phyloP scores from a whole-genome alignment of 1,284 basidiomycete species.

The Tilletia caries region DNA sequence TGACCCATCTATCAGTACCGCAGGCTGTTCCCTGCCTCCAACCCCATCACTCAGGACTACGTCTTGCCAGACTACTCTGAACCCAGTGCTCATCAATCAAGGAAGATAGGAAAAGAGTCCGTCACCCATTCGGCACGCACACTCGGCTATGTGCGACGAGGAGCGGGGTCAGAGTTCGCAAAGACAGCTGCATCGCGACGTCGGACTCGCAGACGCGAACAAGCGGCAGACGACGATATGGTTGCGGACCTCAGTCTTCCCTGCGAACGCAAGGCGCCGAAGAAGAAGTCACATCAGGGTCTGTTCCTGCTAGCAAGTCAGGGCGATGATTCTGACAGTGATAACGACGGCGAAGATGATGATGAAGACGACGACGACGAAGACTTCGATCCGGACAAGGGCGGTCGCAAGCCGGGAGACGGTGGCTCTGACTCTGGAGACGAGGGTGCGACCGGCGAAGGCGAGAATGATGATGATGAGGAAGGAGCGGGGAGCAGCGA shows the following conservation, averaged over 20 bases:
- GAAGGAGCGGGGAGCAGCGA: neutral
- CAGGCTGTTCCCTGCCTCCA: conserved; percentile 53
- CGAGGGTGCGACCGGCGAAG: neutral
- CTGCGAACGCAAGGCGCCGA: neutral
- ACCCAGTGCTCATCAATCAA: conserved; percentile 10
- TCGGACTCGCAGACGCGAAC: no score
- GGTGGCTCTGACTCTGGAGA: neutral
- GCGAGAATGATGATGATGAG: neutral
- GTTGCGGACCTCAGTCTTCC: neutral
- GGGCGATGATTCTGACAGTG: neutral
- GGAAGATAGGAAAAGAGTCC: neutral
- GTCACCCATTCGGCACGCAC: neutral
- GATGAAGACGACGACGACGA: conserved; percentile 12
- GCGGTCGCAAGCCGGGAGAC: neutral
- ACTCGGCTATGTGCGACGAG: neutral
- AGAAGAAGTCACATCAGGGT: neutral
- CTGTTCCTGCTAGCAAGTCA: no score
- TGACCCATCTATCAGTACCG: conserved; percentile 21
- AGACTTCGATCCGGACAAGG: neutral
- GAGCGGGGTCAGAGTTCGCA: neutral
- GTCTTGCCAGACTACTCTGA: conserved; percentile 80
- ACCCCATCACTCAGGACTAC: conserved; percentile 77
- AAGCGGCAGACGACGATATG: neutral
- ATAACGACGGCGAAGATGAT: conserved; percentile 16
- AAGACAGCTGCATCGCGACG: no score